Base-by-base conservation (phyloP, 164 flowering plant species). In the Umbilicus rupestris region DNA sequence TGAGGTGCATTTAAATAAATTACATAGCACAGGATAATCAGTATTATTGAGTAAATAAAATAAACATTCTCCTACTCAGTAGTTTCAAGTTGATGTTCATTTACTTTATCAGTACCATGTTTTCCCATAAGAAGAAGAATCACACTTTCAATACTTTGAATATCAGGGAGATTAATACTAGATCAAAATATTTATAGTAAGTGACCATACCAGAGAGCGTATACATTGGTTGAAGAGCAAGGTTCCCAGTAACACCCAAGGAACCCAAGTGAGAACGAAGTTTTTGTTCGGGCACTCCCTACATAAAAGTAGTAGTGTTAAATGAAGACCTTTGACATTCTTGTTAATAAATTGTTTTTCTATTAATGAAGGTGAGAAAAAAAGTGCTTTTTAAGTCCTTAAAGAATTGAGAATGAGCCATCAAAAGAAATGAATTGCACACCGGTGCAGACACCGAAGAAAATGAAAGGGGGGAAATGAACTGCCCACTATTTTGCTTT, bases 201-300 rank as follows among this genome's bases (percentile, higher is more conserved):
- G 42, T 31, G 46, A 42, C 35, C 24, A 44, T 87, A 95, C 99
- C 99, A 69, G 99, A 95, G 68, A 95, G 76, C 7, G 99, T 95
- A 79, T 95, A 95, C 99, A 95, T 95, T 2, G 98, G 99, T 77
- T 95, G 99, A 72, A 95, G 97, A 45, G 99, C 99, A 77, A 95
- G 97, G 82, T 87, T 95, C 70, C 99, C 99, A 20, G 96, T 85
- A 15, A 95, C 92, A 70, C 99, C 99, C 69, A 95, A 84, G 65
- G 99, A 95, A 72, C 99, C 99, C 74, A 95, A 78, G 77, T 95
- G 99, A 64, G 82, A 78, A 75, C 99, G 84, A 55, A 95, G 92
- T 80, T 95, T 95, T 72, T 90, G 99, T 69, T 92, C 99, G 44
- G 97, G 96, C 60, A 90, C 97, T 44, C 99, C 99, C 99, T 95